phyloP scores from a whole-genome alignment of 106 monocot species.

The Dioscorea dumetorum region DNA sequence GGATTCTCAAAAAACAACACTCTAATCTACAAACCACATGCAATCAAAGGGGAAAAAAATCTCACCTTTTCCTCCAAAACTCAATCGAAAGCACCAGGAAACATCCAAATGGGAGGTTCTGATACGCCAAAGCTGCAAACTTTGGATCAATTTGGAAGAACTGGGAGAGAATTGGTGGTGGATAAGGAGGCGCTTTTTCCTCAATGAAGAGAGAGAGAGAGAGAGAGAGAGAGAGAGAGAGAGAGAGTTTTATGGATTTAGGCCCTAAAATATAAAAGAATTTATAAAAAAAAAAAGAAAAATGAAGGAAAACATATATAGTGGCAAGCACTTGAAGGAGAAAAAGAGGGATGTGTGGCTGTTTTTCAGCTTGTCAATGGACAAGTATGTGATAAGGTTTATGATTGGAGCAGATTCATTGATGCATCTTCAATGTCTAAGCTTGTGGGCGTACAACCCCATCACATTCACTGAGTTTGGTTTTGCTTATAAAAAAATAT shows the following conservation, averaged over 20 bases:
- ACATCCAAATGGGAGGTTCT: background rate
- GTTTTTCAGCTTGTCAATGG: background rate
- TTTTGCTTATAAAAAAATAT: too few species aligned
- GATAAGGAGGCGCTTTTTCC: background rate
- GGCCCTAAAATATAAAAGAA: background rate
- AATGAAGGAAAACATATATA: background rate
- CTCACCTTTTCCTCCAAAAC: constrained; percentile 6
- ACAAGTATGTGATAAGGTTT: constrained; percentile 29
- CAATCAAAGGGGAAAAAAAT: constrained; percentile 7
- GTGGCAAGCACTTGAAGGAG: background rate
- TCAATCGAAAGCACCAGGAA: constrained; percentile 3
- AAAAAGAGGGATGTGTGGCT: constrained; percentile 11
- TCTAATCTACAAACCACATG: background rate
- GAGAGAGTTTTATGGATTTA: background rate
- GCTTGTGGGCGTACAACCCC: too few species aligned
- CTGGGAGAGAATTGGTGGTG: background rate
- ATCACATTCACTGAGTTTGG: too few species aligned
- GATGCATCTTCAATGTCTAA: too few species aligned
- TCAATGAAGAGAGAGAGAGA: background rate
- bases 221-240: background rate
- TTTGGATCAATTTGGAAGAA: background rate
- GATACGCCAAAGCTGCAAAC: background rate
- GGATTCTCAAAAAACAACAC: background rate
- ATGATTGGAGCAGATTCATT: constrained; percentile 6
- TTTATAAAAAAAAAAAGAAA: background rate